Evolutionary conservation across 768 basidiomycete species (phyloP).

Genomic region (Leucosporidium yakuticum): DNA sequence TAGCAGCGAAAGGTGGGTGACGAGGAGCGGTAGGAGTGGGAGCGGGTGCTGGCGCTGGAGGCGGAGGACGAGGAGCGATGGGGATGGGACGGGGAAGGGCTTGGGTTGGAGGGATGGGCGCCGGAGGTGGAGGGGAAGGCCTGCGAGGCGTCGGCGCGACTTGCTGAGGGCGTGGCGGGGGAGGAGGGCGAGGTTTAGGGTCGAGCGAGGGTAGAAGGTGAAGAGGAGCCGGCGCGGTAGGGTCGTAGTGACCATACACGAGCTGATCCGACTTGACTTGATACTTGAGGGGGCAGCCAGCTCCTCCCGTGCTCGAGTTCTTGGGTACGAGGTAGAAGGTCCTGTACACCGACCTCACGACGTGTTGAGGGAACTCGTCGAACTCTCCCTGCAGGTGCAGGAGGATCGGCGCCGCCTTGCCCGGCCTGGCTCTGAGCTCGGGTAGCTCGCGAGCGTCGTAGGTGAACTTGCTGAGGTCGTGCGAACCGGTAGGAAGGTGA

Average conservation of each 20-base stretch:
- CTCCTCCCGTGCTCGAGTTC: neutral
- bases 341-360: conserved; percentile 8
- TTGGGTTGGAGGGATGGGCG: too few species aligned
- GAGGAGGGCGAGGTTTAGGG: too few species aligned
- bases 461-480: conserved; percentile 4
- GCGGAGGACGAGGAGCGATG: neutral
- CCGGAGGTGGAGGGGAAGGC: neutral
- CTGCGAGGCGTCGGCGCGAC: too few species aligned
- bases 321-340: conserved; percentile 22
- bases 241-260: conserved; percentile 4
- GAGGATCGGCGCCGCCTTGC: conserved; percentile 16
- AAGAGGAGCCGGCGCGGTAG: neutral
- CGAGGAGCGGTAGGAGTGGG: neutral
- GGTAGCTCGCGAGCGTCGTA: conserved; percentile 8
- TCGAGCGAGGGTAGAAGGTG: too few species aligned
- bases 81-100: neutral
- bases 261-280: conserved; percentile 23
- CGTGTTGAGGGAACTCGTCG: conserved; percentile 27
- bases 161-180: too few species aligned
- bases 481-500: conserved; percentile 19
- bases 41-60: neutral
- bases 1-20: neutral
- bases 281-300: conserved; percentile 1
- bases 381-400: conserved; percentile 20
- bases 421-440: conserved; percentile 5